Conservation (phyloP, 768 basidiomycete species). For the Pulveroboletus sp. region DNA sequence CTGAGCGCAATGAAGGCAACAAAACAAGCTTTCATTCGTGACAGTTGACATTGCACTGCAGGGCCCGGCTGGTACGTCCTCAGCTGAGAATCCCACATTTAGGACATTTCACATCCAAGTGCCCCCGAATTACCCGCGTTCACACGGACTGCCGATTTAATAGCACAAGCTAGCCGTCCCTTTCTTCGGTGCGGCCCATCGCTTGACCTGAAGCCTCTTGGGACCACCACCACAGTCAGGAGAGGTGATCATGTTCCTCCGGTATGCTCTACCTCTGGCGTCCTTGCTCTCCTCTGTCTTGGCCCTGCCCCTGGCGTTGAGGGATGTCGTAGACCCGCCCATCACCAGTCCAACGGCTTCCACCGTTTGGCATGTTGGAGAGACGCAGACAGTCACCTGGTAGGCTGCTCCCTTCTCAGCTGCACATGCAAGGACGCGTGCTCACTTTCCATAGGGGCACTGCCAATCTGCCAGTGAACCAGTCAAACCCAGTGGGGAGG, state of each 20-base stretch:
- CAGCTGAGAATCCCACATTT: conserved; percentile 5
- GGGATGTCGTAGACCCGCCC: conserved; percentile 48
- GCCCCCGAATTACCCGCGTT: background rate
- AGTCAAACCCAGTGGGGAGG: conserved; percentile 29
- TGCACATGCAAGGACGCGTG: conserved; percentile 29
- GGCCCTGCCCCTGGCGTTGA: conserved; percentile 31
- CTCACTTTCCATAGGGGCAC: conserved; percentile 28
- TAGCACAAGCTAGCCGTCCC: background rate
- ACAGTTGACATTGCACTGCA: background rate
- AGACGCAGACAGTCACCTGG: conserved; percentile 48
- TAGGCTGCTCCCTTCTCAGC: conserved; percentile 14
- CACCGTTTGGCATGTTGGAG: conserved; percentile 43
- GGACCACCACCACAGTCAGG: background rate
- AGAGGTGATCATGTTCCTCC: conserved; percentile 24
- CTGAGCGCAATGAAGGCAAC: background rate
- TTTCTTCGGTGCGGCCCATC: conserved; percentile 8
- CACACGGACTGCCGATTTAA: conserved; percentile 23
- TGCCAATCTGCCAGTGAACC: conserved; percentile 23
- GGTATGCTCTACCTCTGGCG: conserved; percentile 20
- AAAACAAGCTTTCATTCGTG: background rate
- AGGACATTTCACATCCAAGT: background rate
- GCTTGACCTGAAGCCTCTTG: background rate
- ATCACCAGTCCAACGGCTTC: conserved; percentile 39
- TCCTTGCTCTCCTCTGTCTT: conserved; percentile 16
- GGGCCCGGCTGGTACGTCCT: background rate